Conservation (phyloP, 1,284 basidiomycete genomes). For the Apiotrichum laibachii region DNA sequence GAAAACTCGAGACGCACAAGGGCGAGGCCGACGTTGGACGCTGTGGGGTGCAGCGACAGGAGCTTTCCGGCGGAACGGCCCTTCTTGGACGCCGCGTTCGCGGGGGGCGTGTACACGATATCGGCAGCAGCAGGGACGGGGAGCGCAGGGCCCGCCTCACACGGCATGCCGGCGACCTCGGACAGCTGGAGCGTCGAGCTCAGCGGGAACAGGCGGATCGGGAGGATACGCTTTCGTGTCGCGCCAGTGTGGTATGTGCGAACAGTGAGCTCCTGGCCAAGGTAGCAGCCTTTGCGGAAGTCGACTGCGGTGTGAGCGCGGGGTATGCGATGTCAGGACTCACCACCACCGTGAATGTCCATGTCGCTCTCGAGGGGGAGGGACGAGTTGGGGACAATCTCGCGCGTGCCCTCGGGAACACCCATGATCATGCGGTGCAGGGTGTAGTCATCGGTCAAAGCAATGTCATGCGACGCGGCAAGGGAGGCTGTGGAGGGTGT, state of each 20-base stretch:
- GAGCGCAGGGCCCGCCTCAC: neutral
- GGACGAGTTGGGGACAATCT: conserved; percentile 72
- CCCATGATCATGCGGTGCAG: conserved; percentile 77
- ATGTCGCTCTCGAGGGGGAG: conserved; percentile 93
- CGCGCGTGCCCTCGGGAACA: conserved; percentile 79
- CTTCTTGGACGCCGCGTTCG: conserved; percentile 35
- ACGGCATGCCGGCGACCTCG: conserved; percentile 3
- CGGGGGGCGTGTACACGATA: conserved; percentile 38
- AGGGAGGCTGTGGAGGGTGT: conserved; percentile 23
- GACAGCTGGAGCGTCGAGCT: conserved; percentile 12
- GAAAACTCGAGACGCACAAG: conserved; percentile 49
- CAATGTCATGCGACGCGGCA: conserved; percentile 23
- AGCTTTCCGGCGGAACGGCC: conserved; percentile 45
- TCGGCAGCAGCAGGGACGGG: conserved; percentile 20
- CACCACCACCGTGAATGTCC: conserved; percentile 87
- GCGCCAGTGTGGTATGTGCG: conserved; percentile 94
- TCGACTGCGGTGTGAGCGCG: conserved; percentile 63
- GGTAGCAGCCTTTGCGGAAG: conserved; percentile 96
- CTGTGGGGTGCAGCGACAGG: conserved; percentile 29
- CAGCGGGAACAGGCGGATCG: conserved; percentile 56
- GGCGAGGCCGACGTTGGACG: conserved; percentile 38
- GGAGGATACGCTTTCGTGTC: conserved; percentile 85
- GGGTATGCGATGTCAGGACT: conserved; percentile 43
- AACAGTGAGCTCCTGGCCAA: conserved; percentile 96
- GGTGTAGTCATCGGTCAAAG: conserved; percentile 57